These are phyloP conservation scores for Acer negundo DNA, from an alignment of 345 rosid species.

Conservation along the genomic window DNA sequence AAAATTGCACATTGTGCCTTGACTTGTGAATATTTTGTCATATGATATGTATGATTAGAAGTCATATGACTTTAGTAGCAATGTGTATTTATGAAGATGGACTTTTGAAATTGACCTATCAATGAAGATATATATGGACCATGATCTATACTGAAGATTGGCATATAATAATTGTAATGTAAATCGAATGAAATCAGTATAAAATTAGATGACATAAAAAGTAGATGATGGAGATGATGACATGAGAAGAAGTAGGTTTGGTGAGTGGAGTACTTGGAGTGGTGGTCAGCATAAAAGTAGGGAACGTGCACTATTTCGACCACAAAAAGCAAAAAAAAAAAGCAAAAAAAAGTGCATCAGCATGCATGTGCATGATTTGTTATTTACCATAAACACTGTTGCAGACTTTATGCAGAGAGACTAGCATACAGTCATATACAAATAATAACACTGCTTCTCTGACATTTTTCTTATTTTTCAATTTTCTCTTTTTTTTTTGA, in stretches of 20 bases:
- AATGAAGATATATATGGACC: neutral
- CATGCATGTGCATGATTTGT: neutral
- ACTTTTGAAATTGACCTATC: neutral
- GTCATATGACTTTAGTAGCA: no score
- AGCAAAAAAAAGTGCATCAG: neutral
- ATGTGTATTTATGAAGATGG: neutral
- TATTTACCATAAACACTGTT: neutral
- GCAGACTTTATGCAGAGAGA: neutral
- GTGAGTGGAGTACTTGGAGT: neutral
- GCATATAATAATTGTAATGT: neutral
- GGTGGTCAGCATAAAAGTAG: neutral
- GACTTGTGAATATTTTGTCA: no score
- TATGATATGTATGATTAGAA: no score
- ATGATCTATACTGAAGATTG: neutral
- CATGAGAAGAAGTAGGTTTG: neutral
- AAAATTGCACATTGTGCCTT: no score
- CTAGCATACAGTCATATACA: neutral
- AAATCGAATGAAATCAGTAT: neutral
- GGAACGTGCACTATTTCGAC: neutral
- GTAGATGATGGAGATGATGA: neutral
- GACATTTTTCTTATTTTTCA: neutral
- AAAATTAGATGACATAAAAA: neutral
- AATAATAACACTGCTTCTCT: neutral
- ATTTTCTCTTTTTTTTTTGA: neutral
- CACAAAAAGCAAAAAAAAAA: neutral